A percentile compares a stretch with the other conserved stretches of the same genome.
phyloP scores from a whole-genome alignment of 768 basidiomycete species.

The Tulasnella sp. region DNA sequence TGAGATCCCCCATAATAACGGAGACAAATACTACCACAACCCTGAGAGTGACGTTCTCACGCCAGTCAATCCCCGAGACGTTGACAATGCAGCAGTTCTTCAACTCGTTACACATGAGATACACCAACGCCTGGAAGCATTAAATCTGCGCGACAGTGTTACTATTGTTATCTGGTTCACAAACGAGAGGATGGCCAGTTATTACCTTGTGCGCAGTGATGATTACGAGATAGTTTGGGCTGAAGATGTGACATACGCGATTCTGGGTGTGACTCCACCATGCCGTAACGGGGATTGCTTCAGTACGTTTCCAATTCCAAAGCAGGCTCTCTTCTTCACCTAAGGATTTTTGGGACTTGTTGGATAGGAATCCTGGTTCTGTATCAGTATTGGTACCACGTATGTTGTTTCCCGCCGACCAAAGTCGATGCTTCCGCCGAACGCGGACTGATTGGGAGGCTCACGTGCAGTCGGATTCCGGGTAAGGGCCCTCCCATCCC shows the following conservation, averaged over 20 bases:
- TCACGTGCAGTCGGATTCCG: neutral
- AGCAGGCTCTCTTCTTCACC: neutral
- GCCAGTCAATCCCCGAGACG: neutral
- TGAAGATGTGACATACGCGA: neutral
- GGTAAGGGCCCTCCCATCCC: neutral
- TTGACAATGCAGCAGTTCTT: neutral
- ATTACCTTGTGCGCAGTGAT: neutral
- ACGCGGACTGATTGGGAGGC: neutral
- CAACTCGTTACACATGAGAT: neutral
- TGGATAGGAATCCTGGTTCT: neutral
- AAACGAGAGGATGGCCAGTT: neutral
- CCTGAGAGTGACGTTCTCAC: neutral
- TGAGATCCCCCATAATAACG: neutral
- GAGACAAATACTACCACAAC: neutral
- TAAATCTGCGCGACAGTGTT: neutral
- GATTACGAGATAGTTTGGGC: neutral
- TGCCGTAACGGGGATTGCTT: neutral
- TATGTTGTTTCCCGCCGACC: neutral
- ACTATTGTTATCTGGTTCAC: neutral
- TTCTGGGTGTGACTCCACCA: neutral
- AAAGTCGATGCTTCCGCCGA: neutral
- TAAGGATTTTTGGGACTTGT: neutral
- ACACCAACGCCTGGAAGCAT: neutral
- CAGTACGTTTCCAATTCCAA: neutral
- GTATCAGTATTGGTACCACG: neutral